Conservation (phyloP, 495 filamentous ascomycete species). For the Penicillium robsamsonii region DNA sequence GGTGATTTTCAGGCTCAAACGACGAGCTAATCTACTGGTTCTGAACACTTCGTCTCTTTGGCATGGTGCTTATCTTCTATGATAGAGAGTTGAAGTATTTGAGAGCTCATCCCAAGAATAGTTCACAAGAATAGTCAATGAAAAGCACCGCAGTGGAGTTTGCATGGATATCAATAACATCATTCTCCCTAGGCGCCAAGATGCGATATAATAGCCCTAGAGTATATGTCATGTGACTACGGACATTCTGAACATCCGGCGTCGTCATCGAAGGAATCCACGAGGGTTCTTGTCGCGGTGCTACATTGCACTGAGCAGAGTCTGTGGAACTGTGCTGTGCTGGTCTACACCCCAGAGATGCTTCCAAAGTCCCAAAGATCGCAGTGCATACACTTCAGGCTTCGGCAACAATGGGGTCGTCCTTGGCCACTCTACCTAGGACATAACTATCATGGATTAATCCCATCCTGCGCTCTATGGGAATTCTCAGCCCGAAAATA, state of each 20-base stretch:
- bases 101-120: not conserved
- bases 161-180: not conserved
- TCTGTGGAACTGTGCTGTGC: no score
- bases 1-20: constrained; percentile 15
- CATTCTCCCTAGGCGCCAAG: not conserved
- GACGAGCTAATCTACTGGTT: not conserved
- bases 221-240: no score
- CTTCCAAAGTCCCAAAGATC: no score
- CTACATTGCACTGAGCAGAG: no score
- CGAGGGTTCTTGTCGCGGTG: no score
- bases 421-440: no score
- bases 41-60: not conserved
- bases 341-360: no score
- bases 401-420: no score
- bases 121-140: not conserved
- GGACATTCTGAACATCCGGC: not conserved
- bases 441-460: no score
- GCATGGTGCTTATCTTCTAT: not conserved
- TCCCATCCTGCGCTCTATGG: no score
- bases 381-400: no score
- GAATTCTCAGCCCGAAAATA: no score
- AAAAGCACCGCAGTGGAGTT: not conserved
- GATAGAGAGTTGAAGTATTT: not conserved
- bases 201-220: not conserved
- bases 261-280: not conserved